Conservation (phyloP, 2,329 filamentous ascomycete genomes). For the Aspergillus bombycis region DNA sequence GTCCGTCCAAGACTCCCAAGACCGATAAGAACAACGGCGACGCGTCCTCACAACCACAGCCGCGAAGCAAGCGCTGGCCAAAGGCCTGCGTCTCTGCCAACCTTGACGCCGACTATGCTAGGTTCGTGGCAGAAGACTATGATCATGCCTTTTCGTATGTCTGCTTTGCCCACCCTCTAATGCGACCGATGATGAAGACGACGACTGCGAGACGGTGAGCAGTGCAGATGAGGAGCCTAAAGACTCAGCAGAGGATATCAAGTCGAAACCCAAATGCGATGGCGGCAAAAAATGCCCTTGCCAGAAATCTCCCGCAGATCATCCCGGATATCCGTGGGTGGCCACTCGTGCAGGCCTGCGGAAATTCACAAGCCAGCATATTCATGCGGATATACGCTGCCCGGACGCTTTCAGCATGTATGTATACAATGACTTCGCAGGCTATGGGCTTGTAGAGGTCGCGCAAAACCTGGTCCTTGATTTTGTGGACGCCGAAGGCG, state of each 20-base stretch:
- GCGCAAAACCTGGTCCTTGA: constrained; percentile 49
- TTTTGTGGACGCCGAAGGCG: constrained; percentile 38
- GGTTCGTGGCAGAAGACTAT: neutral
- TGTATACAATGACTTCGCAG: constrained; percentile 48
- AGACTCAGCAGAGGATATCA: constrained; percentile 23
- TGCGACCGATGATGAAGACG: neutral
- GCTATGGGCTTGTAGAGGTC: constrained; percentile 47
- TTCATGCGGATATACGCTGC: constrained; percentile 35
- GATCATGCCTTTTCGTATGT: constrained; percentile 1
- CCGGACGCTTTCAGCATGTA: constrained; percentile 49
- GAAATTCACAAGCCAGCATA: constrained; percentile 2
- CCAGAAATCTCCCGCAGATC: constrained; percentile 10
- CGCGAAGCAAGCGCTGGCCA: constrained; percentile 31
- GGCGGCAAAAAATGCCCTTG: constrained; percentile 15
- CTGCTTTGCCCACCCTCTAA: constrained; percentile 1
- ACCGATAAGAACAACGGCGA: neutral
- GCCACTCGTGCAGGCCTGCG: constrained; percentile 5
- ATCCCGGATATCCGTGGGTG: constrained; percentile 14
- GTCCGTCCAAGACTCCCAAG: neutral
- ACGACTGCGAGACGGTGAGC: constrained; percentile 22
- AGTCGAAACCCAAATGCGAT: constrained; percentile 29
- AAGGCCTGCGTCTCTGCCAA: constrained; percentile 41
- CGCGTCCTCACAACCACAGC: neutral
- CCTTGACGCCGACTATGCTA: constrained; percentile 23
- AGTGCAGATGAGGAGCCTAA: constrained; percentile 13